Conservation (phyloP, 225 moss, liverwort and hornwort genomes). For the Bryum argenteum region DNA sequence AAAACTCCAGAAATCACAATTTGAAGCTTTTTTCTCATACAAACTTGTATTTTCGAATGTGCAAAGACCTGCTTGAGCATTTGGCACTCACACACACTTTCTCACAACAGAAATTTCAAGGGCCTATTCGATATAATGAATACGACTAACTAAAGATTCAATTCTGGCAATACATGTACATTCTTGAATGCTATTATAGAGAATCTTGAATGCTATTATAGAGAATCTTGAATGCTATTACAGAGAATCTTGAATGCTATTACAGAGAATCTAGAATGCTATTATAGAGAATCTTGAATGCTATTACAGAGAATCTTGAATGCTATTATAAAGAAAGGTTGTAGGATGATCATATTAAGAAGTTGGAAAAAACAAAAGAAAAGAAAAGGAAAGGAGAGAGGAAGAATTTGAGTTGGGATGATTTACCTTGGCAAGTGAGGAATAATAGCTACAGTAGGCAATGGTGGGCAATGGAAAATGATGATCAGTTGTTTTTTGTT, state of each 20-base stretch:
- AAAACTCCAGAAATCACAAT: too few relatives aligned
- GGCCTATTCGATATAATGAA: too few relatives aligned
- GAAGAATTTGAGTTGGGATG: neutral
- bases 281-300: neutral
- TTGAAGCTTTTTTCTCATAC: too few relatives aligned
- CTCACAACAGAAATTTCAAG: too few relatives aligned
- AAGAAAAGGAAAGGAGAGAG: too few relatives aligned
- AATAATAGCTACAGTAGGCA: neutral
- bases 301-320: neutral
- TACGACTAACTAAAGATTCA: too few relatives aligned
- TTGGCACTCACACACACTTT: too few relatives aligned
- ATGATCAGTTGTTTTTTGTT: neutral
- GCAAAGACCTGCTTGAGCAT: too few relatives aligned
- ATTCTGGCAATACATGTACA: too few relatives aligned
- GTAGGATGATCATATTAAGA: neutral
- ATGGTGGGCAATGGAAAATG: neutral
- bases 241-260: neutral
- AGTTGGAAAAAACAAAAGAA: neutral
- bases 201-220: neutral
- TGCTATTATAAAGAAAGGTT: neutral
- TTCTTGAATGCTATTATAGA: neutral
- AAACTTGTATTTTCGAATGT: too few relatives aligned
- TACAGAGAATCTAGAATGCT: neutral
- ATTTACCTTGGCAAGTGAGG: slow-evolving; percentile 32
- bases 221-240: neutral